phyloP scores from a whole-genome alignment of 805 yeast species.

The Candida anglica region DNA sequence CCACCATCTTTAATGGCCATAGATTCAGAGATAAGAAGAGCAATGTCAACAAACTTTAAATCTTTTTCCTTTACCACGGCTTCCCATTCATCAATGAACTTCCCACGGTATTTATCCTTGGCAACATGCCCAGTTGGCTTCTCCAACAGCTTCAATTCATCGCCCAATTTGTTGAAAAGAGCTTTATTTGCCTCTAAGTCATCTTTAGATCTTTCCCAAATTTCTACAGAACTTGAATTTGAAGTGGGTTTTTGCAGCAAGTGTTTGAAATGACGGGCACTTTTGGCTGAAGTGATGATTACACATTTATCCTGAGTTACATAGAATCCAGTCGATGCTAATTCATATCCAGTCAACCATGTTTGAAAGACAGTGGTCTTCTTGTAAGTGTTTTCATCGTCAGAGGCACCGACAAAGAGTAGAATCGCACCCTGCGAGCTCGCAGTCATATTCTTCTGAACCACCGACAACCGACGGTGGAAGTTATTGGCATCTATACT shows the following conservation, averaged over 20 bases:
- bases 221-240: conserved; percentile 38
- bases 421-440: conserved; percentile 28
- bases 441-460: conserved; percentile 31
- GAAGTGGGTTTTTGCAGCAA: conserved; percentile 43
- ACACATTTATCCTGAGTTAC: conserved; percentile 56
- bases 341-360: conserved; percentile 93
- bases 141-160: conserved; percentile 40
- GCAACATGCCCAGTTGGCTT: conserved; percentile 59
- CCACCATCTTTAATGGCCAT: conserved; percentile 77
- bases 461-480: conserved; percentile 45
- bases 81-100: conserved; percentile 81
- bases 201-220: conserved; percentile 81
- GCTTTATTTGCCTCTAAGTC: conserved; percentile 61
- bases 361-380: conserved; percentile 82
- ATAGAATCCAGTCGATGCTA: conserved; percentile 82
- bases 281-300: conserved; percentile 76
- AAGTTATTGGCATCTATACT: conserved; percentile 50
- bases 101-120: conserved; percentile 79
- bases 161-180: conserved; percentile 56
- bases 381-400: conserved; percentile 85
- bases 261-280: conserved; percentile 72
- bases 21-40: conserved; percentile 46
- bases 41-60: conserved; percentile 44
- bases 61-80: conserved; percentile 26
- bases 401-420: conserved; percentile 78